A percentile compares a stretch with the other conserved stretches of the same genome.
phyloP scores from a whole-genome alignment of 345 rosid species.

The Cardamine occulta region DNA sequence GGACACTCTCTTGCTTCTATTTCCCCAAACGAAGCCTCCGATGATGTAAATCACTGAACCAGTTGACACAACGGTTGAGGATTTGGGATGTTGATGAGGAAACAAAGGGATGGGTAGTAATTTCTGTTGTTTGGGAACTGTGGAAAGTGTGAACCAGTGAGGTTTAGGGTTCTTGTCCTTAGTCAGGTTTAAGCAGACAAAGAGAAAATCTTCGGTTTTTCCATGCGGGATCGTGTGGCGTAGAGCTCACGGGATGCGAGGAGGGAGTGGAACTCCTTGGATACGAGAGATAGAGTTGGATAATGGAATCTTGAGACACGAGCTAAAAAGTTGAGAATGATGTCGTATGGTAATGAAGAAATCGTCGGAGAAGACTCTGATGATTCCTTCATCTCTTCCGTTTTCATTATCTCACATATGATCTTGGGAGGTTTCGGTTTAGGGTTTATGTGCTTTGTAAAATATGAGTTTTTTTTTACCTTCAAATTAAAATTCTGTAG shows the following conservation, averaged over 20 bases:
- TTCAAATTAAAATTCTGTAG: too few species aligned
- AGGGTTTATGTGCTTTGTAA: too few species aligned
- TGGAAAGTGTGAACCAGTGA: not conserved
- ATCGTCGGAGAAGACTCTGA: not conserved
- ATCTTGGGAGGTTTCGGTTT: too few species aligned
- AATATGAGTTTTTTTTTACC: too few species aligned
- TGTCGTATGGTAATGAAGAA: not conserved
- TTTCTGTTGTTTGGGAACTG: not conserved
- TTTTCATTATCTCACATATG: too few species aligned
- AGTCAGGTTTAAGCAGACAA: not conserved
- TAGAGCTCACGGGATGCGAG: not conserved
- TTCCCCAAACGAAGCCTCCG: too few species aligned
- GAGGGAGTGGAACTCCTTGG: not conserved
- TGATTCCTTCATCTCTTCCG: too few species aligned
- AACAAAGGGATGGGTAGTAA: slow-evolving; percentile 50
- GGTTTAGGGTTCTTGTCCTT: not conserved
- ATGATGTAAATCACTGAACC: slow-evolving; percentile 47
- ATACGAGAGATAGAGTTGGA: slow-evolving; percentile 1
- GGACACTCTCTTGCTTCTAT: too few species aligned
- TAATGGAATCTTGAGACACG: not conserved
- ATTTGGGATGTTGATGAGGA: slow-evolving; percentile 45
- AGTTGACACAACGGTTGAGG: slow-evolving; percentile 54
- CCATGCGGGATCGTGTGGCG: not conserved
- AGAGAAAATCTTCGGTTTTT: not conserved
- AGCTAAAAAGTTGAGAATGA: not conserved